Base-by-base conservation (phyloP, 2,329 filamentous ascomycete species). In the Alternaria metachromatica region DNA sequence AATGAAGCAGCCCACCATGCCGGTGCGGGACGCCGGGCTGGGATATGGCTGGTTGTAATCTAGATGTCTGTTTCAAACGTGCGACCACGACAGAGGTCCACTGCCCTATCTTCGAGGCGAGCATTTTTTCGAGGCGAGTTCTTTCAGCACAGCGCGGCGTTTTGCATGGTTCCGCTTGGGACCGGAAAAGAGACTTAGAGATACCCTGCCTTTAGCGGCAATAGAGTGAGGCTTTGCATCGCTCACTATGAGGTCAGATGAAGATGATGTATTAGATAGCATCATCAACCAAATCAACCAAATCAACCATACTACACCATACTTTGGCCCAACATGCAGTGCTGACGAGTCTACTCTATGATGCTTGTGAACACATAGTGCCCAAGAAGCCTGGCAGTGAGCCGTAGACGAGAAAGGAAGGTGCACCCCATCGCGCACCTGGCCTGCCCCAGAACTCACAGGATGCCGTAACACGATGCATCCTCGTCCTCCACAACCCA, bases 41-140 rank as follows among this genome's bases (percentile, higher is more conserved):
- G 78, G 77, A 30, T 80, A 79, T 56, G 79, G 75, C 48, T 81
- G 79, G 79, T 49, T 81, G 54, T 80, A 68, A 76, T 48, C 25
- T 21, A 23, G 41, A 23, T 41, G 46, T 49, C 51, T 18, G 54
- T 61, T 68, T 67, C 67, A 71, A 59, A 64, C 56, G 23, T 30
- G 45, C 37, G 33, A 21, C 37, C 44, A 58, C 61, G 60, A 64
- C 60, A 44, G 59, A 58, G 61, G 56, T 55, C 25, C 25, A 45
- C 55, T 28, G 37, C 9, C 37, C 15, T 41, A 41, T 41, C 37
- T 41, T 41, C 37, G 37, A 41, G 37, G 37, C 37, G 37, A 48
- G 20, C 30, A 48, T 25, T 53, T 55, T 64, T 50, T 68, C 64
- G 71, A 57, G 54, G 60, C 30, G 15, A 41, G 21, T 60, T 56